Evolutionary conservation across 148 eudicot species (phyloP).

Genomic region (Selenicereus undatus): DNA sequence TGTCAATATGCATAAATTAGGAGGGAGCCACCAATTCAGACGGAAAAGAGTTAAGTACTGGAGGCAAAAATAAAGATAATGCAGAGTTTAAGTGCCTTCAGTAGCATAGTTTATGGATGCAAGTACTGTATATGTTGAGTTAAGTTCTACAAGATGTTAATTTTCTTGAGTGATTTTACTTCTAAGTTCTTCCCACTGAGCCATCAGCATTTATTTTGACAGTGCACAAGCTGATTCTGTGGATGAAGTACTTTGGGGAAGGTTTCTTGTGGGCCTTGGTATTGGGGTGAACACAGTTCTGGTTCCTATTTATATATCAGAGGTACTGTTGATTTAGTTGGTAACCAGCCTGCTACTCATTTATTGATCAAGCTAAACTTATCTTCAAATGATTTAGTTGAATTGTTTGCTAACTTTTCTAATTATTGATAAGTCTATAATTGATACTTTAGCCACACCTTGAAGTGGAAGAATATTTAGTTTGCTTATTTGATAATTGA

Average conservation of each 20-base stretch:
- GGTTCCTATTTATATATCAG: constrained; percentile 80
- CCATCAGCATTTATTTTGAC: constrained; percentile 19
- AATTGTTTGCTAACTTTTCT: neutral
- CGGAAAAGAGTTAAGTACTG: neutral
- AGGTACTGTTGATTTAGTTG: constrained; percentile 42
- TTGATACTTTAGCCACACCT: neutral
- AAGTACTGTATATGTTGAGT: neutral
- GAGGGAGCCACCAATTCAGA: neutral
- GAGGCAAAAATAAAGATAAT: neutral
- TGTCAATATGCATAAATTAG: neutral
- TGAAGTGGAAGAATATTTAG: neutral
- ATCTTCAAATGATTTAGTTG: neutral
- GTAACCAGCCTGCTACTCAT: neutral
- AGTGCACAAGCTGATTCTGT: constrained; percentile 85
- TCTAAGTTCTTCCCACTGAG: neutral
- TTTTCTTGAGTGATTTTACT: neutral
- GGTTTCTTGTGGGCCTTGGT: constrained; percentile 85
- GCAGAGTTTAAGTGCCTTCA: neutral
- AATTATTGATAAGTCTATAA: neutral
- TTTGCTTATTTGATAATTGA: neutral
- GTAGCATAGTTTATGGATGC: neutral
- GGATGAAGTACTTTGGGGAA: constrained; percentile 66
- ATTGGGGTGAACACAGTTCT: constrained; percentile 84
- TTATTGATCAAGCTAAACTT: neutral
- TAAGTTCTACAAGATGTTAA: neutral